Percentiles rank a stretch among this genome's conserved stretches.
These are phyloP conservation scores for Calonectria ilicicola DNA, from an alignment of 2,329 filamentous ascomycete species.

Conservation along the genomic window DNA sequence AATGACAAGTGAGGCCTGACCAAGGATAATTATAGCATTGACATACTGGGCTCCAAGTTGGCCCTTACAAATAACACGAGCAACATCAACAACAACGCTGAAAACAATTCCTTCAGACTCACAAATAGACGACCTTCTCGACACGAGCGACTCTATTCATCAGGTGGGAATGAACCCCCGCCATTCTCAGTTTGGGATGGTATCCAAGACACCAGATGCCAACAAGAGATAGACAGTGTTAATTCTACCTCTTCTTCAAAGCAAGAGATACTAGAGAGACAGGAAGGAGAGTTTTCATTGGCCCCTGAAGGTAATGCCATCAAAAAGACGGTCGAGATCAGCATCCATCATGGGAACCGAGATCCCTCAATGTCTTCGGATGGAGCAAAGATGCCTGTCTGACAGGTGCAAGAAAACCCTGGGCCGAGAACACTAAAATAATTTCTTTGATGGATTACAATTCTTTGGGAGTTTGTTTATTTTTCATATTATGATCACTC, in stretches of 20 bases:
- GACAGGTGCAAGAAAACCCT: not conserved
- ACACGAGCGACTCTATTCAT: constrained; percentile 18
- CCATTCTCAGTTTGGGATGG: constrained; percentile 28
- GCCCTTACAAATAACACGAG: constrained; percentile 34
- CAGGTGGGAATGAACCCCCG: constrained; percentile 18
- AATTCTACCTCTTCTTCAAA: constrained; percentile 22
- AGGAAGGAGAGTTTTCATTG: not conserved
- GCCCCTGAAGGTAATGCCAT: constrained; percentile 26
- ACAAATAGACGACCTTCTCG: constrained; percentile 18
- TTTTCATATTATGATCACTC: not conserved
- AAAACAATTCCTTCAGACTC: constrained; percentile 25
- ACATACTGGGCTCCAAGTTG: constrained; percentile 48
- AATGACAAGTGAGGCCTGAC: not conserved
- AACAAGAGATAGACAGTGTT: constrained; percentile 20
- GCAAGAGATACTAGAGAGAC: constrained; percentile 20
- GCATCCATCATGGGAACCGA: constrained; percentile 14
- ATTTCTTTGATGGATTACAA: not conserved
- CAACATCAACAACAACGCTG: constrained; percentile 16
- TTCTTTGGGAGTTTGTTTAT: not conserved
- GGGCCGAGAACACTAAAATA: not conserved
- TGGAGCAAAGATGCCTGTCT: not conserved
- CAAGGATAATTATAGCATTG: constrained; percentile 36
- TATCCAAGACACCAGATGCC: constrained; percentile 21
- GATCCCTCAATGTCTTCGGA: constrained; percentile 3
- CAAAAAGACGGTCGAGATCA: constrained; percentile 37